A percentile compares a stretch with the other conserved stretches of the same genome.
phyloP scores from a whole-genome alignment of 2,329 filamentous ascomycete species.

The Penicillium sp. region DNA sequence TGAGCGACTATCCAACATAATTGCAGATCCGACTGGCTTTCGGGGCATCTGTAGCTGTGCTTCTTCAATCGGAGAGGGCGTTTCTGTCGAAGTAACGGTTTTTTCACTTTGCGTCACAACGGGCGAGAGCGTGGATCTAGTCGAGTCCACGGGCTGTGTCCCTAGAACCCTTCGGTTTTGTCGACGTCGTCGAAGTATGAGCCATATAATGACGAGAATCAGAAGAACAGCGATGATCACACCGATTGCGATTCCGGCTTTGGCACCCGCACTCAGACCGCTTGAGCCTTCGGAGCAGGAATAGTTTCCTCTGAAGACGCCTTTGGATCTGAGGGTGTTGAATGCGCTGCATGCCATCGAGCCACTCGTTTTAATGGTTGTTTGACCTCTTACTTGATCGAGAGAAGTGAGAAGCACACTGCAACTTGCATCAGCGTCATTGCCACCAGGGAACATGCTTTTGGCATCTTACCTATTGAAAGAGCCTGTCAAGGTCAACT shows the following conservation, averaged over 20 bases:
- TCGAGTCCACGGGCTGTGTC: neutral
- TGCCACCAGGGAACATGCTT: neutral
- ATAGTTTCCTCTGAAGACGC: constrained; percentile 21
- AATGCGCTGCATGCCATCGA: constrained; percentile 27
- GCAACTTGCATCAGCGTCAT: neutral
- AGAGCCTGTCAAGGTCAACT: constrained; percentile 21
- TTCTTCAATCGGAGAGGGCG: neutral
- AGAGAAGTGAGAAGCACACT: constrained; percentile 30
- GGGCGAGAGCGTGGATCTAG: neutral
- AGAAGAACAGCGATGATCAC: constrained; percentile 42
- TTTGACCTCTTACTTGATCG: constrained; percentile 24
- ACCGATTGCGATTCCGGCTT: constrained; percentile 37
- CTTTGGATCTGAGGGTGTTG: constrained; percentile 13
- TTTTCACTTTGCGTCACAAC: constrained; percentile 8
- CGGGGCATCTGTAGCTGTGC: constrained; percentile 8
- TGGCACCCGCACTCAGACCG: constrained; percentile 27
- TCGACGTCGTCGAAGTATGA: constrained; percentile 17
- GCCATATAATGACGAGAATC: constrained; percentile 21
- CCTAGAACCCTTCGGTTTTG: neutral
- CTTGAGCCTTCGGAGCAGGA: constrained; percentile 17
- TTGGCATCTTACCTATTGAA: constrained; percentile 24
- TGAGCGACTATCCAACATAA: constrained; percentile 17
- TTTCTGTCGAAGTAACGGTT: neutral
- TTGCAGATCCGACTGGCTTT: constrained; percentile 16
- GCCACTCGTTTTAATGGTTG: constrained; percentile 22